Evolutionary conservation across 177 flowering plant genomes (phyloP), one percentile per base, ranked within the genome.

Genomic region (Vitis hybrid): DNA sequence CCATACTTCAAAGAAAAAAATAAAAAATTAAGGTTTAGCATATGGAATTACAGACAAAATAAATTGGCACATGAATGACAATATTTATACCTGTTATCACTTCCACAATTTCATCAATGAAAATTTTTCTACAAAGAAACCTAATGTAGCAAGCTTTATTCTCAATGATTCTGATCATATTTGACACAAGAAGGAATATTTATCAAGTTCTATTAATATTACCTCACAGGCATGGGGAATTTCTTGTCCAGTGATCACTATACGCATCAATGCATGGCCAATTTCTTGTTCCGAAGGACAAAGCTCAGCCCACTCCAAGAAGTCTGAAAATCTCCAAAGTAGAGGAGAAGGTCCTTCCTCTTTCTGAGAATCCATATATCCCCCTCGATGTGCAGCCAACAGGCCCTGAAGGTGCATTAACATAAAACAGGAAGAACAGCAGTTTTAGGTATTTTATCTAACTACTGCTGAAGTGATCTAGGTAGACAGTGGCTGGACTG

Each of bases 201-300:
- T 57, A 58, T 16, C 26, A 39, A 51, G 13, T 16, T 13, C 20
- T 22, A 15, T 12, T 12, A 19, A 52, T 51, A 51, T 19, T 86
- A 96, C 99, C 98, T 96, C 99, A 76, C 99, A 96, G 18, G 94
- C 97, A 86, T 92, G 99, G 31, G 99, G 99, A 76, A 96, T 89
- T 79, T 96, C 99, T 76, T 96, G 98, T 45, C 99, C 99, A 51
- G 99, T 96, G 67, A 96, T 93, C 55, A 96, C 99, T 75, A 96
- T 77, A 65, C 99, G 96, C 99, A 96, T 96, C 76, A 96, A 80
- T 67, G 99, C 95, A 83, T 96, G 99, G 51, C 99, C 99, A 73
- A 96, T 83, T 83, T 96, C 98, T 74, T 91, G 92, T 78, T 96
- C 97, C 62, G 94, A 90, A 64, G 95, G 97, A 77, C 99, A 96